Percentiles rank a stretch among this genome's conserved stretches.
phyloP scores from a whole-genome alignment of 257 asterid species.

The Anisodus acutangulus region DNA sequence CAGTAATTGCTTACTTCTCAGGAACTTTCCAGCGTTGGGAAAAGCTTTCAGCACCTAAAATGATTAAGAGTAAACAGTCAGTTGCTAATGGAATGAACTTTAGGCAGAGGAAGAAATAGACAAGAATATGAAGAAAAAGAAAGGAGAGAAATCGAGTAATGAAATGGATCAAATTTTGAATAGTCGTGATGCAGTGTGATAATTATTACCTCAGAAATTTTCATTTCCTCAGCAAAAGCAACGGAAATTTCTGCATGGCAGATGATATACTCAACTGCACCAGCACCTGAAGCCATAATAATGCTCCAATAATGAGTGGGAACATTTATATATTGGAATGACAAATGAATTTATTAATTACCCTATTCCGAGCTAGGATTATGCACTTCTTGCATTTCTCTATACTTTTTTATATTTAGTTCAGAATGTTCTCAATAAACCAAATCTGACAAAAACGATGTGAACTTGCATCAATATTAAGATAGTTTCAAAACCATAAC shows the following conservation, averaged over 20 bases:
- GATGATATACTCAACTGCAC: conserved; percentile 77
- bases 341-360: neutral
- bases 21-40: conserved; percentile 57
- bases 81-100: conserved; percentile 10
- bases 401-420: neutral
- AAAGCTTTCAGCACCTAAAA: conserved; percentile 71
- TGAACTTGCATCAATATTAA: neutral
- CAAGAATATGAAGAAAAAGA: neutral
- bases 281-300: conserved; percentile 64
- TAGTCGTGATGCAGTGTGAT: conserved; percentile 1
- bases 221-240: conserved; percentile 70
- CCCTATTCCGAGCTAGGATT: neutral
- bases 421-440: neutral
- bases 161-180: neutral
- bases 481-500: neutral
- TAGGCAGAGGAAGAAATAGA: neutral
- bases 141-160: neutral
- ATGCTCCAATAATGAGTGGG: neutral
- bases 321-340: no score
- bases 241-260: conserved; percentile 76
- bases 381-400: neutral
- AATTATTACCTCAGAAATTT: conserved; percentile 62
- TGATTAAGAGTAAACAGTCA: neutral
- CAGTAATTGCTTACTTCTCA: conserved; percentile 59
- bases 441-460: neutral